A percentile compares a stretch with the other conserved stretches of the same genome.
These are phyloP conservation scores for Colletotrichum sp. DNA, from an alignment of 2,329 filamentous ascomycete species.

Conservation along the genomic window DNA sequence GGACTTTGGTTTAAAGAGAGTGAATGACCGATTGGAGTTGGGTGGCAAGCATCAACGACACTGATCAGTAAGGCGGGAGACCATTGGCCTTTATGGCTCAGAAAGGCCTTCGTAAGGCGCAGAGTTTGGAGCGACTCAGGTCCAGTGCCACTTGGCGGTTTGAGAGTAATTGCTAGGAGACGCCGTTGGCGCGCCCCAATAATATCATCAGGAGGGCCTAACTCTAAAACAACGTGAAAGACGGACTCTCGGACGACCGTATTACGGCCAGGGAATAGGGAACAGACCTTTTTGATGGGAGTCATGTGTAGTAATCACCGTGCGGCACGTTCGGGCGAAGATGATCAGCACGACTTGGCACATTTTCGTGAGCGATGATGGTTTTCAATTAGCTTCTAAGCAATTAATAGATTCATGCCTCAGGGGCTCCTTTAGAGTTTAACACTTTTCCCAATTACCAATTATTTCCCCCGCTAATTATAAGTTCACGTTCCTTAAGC, in stretches of 20 bases:
- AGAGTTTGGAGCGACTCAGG: background rate
- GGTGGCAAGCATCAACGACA: background rate
- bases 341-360: background rate
- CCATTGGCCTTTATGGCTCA: background rate
- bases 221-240: background rate
- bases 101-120: background rate
- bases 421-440: background rate
- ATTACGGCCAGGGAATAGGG: background rate
- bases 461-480: background rate
- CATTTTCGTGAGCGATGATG: background rate
- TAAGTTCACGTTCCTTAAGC: background rate
- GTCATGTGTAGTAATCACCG: background rate
- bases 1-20: background rate
- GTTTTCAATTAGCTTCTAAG: background rate
- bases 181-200: background rate
- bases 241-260: background rate
- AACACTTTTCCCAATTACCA: background rate
- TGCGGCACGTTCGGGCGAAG: background rate
- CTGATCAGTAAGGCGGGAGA: background rate
- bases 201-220: background rate
- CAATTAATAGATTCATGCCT: conserved; percentile 7
- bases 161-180: background rate
- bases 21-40: background rate
- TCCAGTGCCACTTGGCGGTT: background rate
- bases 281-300: background rate